phyloP scores from a whole-genome alignment of 768 basidiomycete species.

The Lactarius pseudohatsudake region DNA sequence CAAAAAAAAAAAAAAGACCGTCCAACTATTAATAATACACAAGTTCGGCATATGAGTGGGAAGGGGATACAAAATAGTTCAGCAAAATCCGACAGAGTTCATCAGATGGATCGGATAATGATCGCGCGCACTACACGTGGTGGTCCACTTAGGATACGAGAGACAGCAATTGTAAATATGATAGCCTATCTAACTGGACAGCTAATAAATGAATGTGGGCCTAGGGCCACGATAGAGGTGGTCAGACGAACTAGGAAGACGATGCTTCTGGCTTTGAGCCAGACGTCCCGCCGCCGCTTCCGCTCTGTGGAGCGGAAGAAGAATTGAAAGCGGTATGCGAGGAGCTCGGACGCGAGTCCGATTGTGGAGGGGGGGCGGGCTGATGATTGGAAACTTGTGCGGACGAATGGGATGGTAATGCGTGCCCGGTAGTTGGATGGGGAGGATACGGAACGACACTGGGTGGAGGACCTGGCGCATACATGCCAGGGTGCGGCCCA shows the following conservation, averaged over 20 bases:
- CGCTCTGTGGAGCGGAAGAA: constrained; percentile 38
- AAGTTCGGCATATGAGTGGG: constrained; percentile 9
- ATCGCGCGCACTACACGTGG: constrained; percentile 22
- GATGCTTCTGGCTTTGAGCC: constrained; percentile 31
- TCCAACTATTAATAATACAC: constrained; percentile 27
- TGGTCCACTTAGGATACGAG: constrained; percentile 4
- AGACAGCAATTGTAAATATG: constrained; percentile 25
- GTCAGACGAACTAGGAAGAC: constrained; percentile 27
- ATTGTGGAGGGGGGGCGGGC: constrained; percentile 33
- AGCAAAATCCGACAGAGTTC: constrained; percentile 5
- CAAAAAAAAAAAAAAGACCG: background rate
- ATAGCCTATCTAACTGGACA: constrained; percentile 20
- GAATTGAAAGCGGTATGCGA: constrained; percentile 59
- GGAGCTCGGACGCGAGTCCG: constrained; percentile 46
- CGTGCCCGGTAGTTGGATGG: constrained; percentile 43
- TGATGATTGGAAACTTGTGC: constrained; percentile 37
- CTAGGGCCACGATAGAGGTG: constrained; percentile 14
- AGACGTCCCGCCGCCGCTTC: constrained; percentile 29
- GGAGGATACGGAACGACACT: constrained; percentile 43
- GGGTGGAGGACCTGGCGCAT: constrained; percentile 40
- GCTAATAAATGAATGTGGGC: constrained; percentile 28
- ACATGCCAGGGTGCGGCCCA: constrained; percentile 39
- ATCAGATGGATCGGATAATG: constrained; percentile 24
- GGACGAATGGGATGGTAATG: constrained; percentile 45
- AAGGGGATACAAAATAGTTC: constrained; percentile 23